A percentile compares a stretch with the other conserved stretches of the same genome.
These are phyloP conservation scores for Plectranthus barbatus DNA, from an alignment of 257 asterid species.

Conservation along the genomic window DNA sequence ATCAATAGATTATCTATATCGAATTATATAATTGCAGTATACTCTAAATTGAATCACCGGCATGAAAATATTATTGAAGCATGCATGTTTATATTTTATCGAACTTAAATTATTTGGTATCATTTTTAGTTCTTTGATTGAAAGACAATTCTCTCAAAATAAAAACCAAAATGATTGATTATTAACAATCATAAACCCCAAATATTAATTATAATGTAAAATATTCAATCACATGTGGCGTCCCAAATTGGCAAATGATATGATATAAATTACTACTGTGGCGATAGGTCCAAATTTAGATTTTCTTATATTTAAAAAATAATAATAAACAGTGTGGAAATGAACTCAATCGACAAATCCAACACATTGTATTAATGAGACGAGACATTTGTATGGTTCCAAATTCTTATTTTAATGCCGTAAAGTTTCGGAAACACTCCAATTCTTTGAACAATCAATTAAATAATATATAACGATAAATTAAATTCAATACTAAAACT, in stretches of 20 bases:
- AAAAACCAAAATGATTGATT: too few species aligned
- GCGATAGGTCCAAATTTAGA: background rate
- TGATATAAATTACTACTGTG: too few species aligned
- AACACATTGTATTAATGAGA: background rate
- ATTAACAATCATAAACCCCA: background rate
- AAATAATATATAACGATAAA: too few species aligned
- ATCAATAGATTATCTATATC: too few species aligned
- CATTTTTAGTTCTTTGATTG: too few species aligned
- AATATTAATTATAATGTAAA: background rate
- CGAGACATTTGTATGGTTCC: background rate
- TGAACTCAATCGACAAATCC: background rate
- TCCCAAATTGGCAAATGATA: too few species aligned
- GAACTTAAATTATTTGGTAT: background rate
- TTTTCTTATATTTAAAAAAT: background rate
- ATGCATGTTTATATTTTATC: background rate
- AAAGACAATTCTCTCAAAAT: background rate
- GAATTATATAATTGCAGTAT: background rate
- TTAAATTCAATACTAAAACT: too few species aligned
- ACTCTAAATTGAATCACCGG: background rate
- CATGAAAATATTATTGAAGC: background rate
- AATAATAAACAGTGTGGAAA: background rate
- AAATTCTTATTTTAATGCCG: slow-evolving; percentile 1
- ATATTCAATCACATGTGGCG: background rate
- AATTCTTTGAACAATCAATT: too few species aligned
- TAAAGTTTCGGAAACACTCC: background rate